Conservation (phyloP, 169 alveolate genomes). For the Eimeria necatrix region DNA sequence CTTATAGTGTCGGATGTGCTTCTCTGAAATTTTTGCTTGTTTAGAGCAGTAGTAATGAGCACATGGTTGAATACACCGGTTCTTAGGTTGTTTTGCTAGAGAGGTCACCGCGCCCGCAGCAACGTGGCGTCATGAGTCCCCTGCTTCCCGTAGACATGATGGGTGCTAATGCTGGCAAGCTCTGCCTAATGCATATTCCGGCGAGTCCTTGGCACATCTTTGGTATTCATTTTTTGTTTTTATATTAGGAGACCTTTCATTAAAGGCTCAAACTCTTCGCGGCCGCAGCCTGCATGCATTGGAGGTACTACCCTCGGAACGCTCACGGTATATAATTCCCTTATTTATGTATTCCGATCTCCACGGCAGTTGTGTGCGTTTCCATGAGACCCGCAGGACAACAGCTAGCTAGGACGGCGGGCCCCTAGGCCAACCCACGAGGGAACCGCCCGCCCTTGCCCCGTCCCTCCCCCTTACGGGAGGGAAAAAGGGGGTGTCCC, state of each 20-base stretch:
- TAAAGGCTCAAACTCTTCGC: background rate
- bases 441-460: background rate
- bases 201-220: background rate
- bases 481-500: background rate
- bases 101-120: no score
- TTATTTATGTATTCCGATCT: no score
- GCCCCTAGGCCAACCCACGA: background rate
- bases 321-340: background rate
- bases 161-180: no score
- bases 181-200: no score
- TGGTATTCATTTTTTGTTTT: background rate
- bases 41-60: no score
- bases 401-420: background rate
- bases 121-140: no score
- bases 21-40: no score
- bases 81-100: no score
- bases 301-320: background rate
- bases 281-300: constrained; percentile 20
- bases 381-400: constrained; percentile 11
- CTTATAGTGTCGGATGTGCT: no score
- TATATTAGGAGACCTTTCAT: background rate
- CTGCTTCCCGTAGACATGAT: no score
- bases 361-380: no score
- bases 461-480: background rate
- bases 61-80: no score